Evolutionary conservation across 176 grass and related monocot species (phyloP), one percentile per base, ranked within the genome.

Genomic region (Guadua angustifolia): DNA sequence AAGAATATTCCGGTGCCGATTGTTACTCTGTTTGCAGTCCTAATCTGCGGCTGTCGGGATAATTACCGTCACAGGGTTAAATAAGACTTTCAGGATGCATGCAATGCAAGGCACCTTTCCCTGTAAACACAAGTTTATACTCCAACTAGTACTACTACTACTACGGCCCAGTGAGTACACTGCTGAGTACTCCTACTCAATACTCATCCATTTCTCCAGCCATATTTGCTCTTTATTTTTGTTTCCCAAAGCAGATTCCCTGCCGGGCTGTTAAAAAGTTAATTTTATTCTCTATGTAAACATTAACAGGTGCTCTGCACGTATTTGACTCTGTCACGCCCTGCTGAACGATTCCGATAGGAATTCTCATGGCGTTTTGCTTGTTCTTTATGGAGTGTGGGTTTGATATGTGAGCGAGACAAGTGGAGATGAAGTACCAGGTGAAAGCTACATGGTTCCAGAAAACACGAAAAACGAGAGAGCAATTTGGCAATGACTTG

Each of bases 11-110:
- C 51, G 73, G 50, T 33, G 51, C 5, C 16, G 0, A 21, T 36
- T 5, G 25, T 56, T 75, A 35, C 21, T 3, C 0, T 12, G 25
- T 58, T 5, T 76, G 40, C 14, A 9, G 17, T 19, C 7, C 1
- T 36, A 6, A 16, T 51, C 16, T 46, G 38, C 14, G 18, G n/a
- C 39, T 86, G 84, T 83, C 79, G 67, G 79, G 72, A 78, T 86
- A 59, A 86, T 86, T 66, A 90, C 79, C 56, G n/a, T 19, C 83
- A 86, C 10, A 18, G 71, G 38, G 64, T 81, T 79, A 79, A 88
- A 73, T 84, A 84, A 56, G 81, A 84, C 67, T 39, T 1, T 40
- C 29, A 57, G 38, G 9, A 42, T 62, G 47, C 9, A 39, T 40
- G 7, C 39, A 40, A 6, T 35, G 33, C 35, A 36, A 4, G 6